phyloP scores from a whole-genome alignment of 805 yeast genomes.

The Ogataea pini region DNA sequence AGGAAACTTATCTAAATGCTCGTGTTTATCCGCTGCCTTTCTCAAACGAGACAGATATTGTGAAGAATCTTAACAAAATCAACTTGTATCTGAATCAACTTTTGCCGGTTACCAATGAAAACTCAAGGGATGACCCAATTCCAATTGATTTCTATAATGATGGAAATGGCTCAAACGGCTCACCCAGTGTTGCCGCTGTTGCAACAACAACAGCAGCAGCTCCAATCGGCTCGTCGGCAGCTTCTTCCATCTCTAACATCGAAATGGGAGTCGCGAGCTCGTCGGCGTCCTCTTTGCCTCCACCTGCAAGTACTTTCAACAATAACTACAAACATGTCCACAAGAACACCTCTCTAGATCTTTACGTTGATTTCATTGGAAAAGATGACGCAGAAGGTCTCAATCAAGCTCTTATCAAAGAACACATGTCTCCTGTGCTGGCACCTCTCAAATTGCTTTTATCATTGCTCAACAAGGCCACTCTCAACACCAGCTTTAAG shows the following conservation, averaged over 20 bases:
- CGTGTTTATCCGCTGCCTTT: slow-evolving; percentile 75
- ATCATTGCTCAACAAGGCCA: slow-evolving; percentile 64
- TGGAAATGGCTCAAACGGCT: background rate
- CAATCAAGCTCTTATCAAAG: slow-evolving; percentile 43
- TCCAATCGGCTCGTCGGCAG: slow-evolving; percentile 21
- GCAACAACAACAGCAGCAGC: background rate
- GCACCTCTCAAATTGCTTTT: slow-evolving; percentile 58
- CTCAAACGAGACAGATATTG: slow-evolving; percentile 67
- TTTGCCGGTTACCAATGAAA: slow-evolving; percentile 41
- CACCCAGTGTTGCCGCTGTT: background rate
- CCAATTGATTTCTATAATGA: slow-evolving; percentile 23
- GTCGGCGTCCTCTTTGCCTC: slow-evolving; percentile 25
- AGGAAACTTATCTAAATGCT: slow-evolving; percentile 57
- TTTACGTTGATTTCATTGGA: slow-evolving; percentile 26
- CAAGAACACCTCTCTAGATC: slow-evolving; percentile 23
- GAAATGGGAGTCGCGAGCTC: slow-evolving; percentile 21
- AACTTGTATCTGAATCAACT: slow-evolving; percentile 53
- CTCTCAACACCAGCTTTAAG: slow-evolving; percentile 51
- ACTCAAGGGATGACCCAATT: slow-evolving; percentile 13
- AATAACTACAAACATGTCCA: slow-evolving; percentile 6
- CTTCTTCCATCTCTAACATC: slow-evolving; percentile 26
- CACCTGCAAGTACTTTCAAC: slow-evolving; percentile 22
- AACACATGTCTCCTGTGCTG: slow-evolving; percentile 45
- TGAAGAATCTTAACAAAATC: slow-evolving; percentile 52
- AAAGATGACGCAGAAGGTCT: slow-evolving; percentile 41